Evolutionary conservation across 495 filamentous ascomycete species (phyloP).

Genomic region (Penicillium crystallinum): DNA sequence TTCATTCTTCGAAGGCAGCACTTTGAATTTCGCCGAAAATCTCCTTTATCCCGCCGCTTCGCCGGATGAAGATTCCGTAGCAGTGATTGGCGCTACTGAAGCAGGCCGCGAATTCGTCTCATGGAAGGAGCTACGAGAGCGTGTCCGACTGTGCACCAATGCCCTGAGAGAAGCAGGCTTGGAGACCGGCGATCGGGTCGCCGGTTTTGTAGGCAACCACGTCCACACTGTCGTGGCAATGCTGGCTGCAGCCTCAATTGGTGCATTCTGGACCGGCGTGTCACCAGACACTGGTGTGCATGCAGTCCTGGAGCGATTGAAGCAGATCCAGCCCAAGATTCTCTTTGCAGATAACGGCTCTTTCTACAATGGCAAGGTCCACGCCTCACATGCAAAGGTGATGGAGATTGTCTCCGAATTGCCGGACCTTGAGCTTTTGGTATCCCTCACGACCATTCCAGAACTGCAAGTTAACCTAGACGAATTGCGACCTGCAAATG

Average conservation of each 20-base stretch:
- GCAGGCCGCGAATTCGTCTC: constrained; percentile 59
- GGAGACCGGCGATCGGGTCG: constrained; percentile 65
- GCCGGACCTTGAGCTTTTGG: constrained; percentile 55
- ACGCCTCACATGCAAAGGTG: constrained; percentile 66
- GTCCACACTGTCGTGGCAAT: constrained; percentile 78
- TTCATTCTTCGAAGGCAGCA: constrained; percentile 71
- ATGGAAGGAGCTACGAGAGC: constrained; percentile 77
- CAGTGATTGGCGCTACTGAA: constrained; percentile 73
- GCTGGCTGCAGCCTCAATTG: constrained; percentile 72
- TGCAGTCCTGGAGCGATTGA: constrained; percentile 74
- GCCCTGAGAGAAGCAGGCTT: constrained; percentile 61
- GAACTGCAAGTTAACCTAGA: constrained; percentile 45
- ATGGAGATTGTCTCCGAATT: constrained; percentile 62
- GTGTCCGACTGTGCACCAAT: constrained; percentile 66
- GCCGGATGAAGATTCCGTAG: constrained; percentile 52
- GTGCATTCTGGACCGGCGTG: constrained; percentile 87
- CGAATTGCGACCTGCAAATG: constrained; percentile 41
- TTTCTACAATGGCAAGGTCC: constrained; percentile 82
- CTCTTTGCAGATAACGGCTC: constrained; percentile 84
- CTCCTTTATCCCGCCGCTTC: constrained; percentile 67
- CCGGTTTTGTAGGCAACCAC: constrained; percentile 86
- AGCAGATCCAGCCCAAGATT: constrained; percentile 73
- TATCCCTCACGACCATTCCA: constrained; percentile 63
- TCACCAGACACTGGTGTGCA: constrained; percentile 78
- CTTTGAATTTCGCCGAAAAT: constrained; percentile 89